Base-by-base conservation (phyloP, 2,329 filamentous ascomycete species). In the Colletotrichum ledebouriae region DNA sequence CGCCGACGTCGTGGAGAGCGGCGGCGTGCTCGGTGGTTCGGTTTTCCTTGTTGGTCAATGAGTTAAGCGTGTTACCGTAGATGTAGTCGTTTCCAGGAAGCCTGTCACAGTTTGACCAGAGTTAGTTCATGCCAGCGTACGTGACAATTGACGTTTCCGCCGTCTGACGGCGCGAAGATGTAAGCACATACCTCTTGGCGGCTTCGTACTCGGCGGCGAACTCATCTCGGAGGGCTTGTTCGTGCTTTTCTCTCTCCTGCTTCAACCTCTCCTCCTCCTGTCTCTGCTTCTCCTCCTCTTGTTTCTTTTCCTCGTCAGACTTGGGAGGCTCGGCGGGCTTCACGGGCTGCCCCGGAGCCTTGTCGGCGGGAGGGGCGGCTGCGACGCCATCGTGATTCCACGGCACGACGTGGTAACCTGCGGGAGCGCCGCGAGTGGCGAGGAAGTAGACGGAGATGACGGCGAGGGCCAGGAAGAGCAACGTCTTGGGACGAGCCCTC, bases 61-160 rank as follows among this genome's bases (percentile, higher is more conserved):
- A 81, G 20, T 81, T 78, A 15, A 89, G 75, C 0, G 86, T 89
- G 63, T 84, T 86, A 20, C 86, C 86, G 72, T 87, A 89, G n/a
- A 89, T 82, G 9, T 83, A 80, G 64, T 86, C 84, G 13, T 83
- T 83, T 25, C 79, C 80, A 15, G 80, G 78, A 68, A 82, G 73
- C 42, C 83, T 86, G 71, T 15, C 12, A 39, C 47, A 25, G 42
- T 53, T 53, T 46, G 25, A 29, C 52, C 11, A 25, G 22, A 63
- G 57, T 69, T 39, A 69, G 67, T 53, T 53, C 25, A 22, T 63
- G 42, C 39, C 25, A 10, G 42, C 63, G 15, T 34, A 10, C 29
- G 46, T 53, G 62, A 60, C 49, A 50, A 25, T 33, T 60, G 55
- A 59, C 20, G 72, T 47, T 73, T 71, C 37, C 70, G 67, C 17